phyloP scores from a whole-genome alignment of 2,329 filamentous ascomycete genomes.

The Beauveria rudraprayagi region DNA sequence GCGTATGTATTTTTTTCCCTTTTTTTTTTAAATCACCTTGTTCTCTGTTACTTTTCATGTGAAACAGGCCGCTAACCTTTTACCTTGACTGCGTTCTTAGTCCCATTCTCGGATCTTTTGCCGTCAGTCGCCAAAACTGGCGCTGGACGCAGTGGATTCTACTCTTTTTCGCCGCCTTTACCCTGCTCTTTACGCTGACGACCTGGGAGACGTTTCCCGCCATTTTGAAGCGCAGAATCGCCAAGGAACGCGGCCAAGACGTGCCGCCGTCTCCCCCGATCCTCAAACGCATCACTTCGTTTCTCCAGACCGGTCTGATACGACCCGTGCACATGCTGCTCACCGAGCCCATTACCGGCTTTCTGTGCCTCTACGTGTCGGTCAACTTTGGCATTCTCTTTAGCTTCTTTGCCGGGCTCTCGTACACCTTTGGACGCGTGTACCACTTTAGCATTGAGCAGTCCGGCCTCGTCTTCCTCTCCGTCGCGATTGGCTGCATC shows the following conservation, averaged over 20 bases:
- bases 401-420: conserved; percentile 43
- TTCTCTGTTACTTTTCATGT: no score
- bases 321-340: conserved; percentile 51
- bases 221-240: conserved; percentile 32
- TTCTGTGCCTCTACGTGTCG: conserved; percentile 42
- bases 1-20: conserved; percentile 29
- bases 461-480: conserved; percentile 36
- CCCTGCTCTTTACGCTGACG: conserved; percentile 28
- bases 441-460: conserved; percentile 38
- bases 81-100: conserved; percentile 17
- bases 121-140: conserved; percentile 38
- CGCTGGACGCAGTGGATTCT: conserved; percentile 46
- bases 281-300: conserved; percentile 20
- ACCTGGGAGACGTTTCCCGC: conserved; percentile 52
- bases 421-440: conserved; percentile 36
- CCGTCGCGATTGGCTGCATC: conserved; percentile 37
- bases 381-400: conserved; percentile 46
- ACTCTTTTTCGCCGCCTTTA: conserved; percentile 36
- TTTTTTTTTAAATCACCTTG: neutral
- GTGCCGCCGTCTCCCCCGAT: conserved; percentile 19
- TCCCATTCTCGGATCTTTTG: conserved; percentile 41
- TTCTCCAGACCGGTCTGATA: conserved; percentile 35
- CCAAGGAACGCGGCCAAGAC: conserved; percentile 26
- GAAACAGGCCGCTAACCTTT: no score
- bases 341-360: conserved; percentile 55